Evolutionary conservation across 2,329 filamentous ascomycete genomes (phyloP), one percentile per base, ranked within the genome.

Genomic region (Trichophyton schoenleinii): DNA sequence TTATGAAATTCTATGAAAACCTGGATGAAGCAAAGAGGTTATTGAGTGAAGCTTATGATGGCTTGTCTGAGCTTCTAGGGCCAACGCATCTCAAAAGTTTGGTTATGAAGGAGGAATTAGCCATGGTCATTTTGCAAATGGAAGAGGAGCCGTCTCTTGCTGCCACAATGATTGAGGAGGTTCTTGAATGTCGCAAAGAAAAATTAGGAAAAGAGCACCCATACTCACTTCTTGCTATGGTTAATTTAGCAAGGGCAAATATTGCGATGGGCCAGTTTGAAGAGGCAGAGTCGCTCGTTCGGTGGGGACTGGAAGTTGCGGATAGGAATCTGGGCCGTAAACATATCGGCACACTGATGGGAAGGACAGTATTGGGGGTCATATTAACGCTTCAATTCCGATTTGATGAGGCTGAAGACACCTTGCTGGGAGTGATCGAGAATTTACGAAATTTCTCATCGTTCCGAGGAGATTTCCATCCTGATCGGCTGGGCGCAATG

Each of bases 161-260:
- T 22, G 13, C 36, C 9, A 41, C 8, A 5, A 38, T 60, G 5
- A 57, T 34, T 20, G 34, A 46, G 18, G 36, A 58, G 20, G 61
- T 60, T 4, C 18, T 55, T 9, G 41, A 60, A 64, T 31, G 34
- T 38, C 61, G 67, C n/a, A 65, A 66, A 53, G 42, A 58, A 4
- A 63, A 64, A 31, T 64, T 74, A 7, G 70, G 71, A 2, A 66
- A 70, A 38, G 71, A 74, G 59, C 70, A 74, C 66, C 69, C 71
- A n/a, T 72, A 69, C 52, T 71, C 70, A 4, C 62, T 73, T 34
- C 70, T 68, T 63, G 62, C 66, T 20, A 36, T 59, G 44, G 65
- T 61, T 57, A 64, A 67, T 60, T 59, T 69, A 41, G 66, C 66
- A 6, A 62, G 61, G 11, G 62, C 63, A 15, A 67, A 69, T 38